These are phyloP conservation scores for Aphanocladium album DNA, from an alignment of 2,329 filamentous ascomycete species.

Conservation along the genomic window DNA sequence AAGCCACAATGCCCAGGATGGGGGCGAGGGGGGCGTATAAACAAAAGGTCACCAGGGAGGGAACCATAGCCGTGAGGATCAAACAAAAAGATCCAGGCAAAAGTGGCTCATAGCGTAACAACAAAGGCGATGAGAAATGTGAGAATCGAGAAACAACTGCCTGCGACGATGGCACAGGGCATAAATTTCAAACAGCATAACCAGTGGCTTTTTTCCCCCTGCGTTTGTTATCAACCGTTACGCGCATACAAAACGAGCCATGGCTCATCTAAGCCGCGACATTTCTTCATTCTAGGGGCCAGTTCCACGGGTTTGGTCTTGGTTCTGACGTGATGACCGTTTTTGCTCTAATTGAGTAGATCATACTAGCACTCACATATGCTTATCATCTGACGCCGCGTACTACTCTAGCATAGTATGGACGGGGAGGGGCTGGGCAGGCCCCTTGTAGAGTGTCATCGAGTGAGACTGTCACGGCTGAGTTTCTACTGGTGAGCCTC, in stretches of 20 bases:
- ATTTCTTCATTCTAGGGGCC: background rate
- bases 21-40: background rate
- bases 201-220: background rate
- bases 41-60: background rate
- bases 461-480: background rate
- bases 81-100: background rate
- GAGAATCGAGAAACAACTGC: background rate
- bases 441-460: background rate
- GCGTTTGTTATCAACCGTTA: background rate
- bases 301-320: background rate
- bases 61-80: background rate
- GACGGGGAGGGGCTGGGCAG: background rate
- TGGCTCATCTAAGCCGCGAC: background rate
- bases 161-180: background rate
- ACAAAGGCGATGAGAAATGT: background rate
- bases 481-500: background rate
- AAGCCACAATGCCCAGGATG: background rate
- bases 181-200: background rate
- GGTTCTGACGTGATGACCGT: slow-evolving; percentile 9
- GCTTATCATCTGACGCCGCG: background rate
- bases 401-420: background rate
- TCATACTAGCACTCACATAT: background rate
- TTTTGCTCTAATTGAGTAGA: background rate
- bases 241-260: background rate
- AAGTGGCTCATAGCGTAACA: background rate